Conservation (phyloP, 1,284 basidiomycete genomes). For the Spongispora temasekensis region DNA sequence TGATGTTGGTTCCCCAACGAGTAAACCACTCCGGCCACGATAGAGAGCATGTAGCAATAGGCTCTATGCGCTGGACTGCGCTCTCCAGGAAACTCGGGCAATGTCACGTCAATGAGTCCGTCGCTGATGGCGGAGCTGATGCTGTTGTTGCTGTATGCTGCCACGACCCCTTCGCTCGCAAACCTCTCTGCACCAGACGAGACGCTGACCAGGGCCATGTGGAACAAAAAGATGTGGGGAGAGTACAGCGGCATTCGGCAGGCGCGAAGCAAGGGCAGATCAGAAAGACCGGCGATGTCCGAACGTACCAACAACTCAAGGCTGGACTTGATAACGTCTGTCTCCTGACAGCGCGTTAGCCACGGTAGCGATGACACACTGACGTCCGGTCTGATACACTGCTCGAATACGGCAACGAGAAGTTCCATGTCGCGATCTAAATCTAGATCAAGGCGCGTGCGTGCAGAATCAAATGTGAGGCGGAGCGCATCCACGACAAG, state of each 20-base stretch:
- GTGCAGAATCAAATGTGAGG: constrained; percentile 67
- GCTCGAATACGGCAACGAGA: constrained; percentile 79
- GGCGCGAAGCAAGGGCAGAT: constrained; percentile 58
- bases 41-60: constrained; percentile 85
- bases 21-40: constrained; percentile 74
- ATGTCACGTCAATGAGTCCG: constrained; percentile 67
- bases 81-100: constrained; percentile 70
- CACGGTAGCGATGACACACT: constrained; percentile 67
- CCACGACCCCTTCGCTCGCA: constrained; percentile 80
- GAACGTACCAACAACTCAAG: constrained; percentile 74
- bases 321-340: constrained; percentile 76
- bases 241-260: constrained; percentile 70
- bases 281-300: constrained; percentile 69
- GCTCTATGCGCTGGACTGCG: constrained; percentile 76
- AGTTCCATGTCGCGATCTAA: constrained; percentile 81
- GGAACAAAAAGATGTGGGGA: constrained; percentile 78
- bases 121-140: constrained; percentile 76
- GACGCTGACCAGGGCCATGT: constrained; percentile 82
- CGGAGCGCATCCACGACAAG: constrained; percentile 72
- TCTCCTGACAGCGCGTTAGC: constrained; percentile 81
- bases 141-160: constrained; percentile 82
- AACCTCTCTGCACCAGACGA: constrained; percentile 81
- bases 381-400: constrained; percentile 70
- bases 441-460: constrained; percentile 56
- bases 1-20: constrained; percentile 69